A percentile compares a stretch with the other conserved stretches of the same genome.
Evolutionary conservation across 768 basidiomycete genomes (phyloP).

Genomic region (Brasilioporus rufonigricans): DNA sequence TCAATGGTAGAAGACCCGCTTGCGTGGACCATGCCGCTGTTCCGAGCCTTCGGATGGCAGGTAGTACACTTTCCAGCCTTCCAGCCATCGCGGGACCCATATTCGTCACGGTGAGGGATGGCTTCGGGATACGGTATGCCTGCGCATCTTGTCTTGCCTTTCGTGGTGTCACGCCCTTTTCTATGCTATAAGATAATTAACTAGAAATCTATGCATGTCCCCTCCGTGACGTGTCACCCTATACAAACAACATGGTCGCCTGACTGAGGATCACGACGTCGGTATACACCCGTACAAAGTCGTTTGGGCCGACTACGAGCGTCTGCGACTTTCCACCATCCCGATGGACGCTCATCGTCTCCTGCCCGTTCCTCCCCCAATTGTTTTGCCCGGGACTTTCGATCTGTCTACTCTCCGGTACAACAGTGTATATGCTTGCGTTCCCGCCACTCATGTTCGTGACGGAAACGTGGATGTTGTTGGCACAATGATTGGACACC

Average conservation of each 20-base stretch:
- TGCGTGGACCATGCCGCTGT: no score
- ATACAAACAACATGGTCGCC: conserved; percentile 1
- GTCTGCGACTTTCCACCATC: conserved; percentile 9
- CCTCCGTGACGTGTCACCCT: not conserved
- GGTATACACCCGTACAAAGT: conserved; percentile 12
- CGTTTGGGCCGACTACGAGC: conserved; percentile 11
- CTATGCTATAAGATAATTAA: no score
- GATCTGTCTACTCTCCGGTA: not conserved
- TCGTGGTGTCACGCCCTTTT: no score
- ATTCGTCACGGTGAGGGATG: no score
- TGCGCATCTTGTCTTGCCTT: no score
- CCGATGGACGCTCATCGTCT: conserved; percentile 8
- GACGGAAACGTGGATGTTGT: not conserved
- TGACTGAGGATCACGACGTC: conserved; percentile 13
- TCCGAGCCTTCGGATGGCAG: no score
- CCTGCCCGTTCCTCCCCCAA: conserved; percentile 8
- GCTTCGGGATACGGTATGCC: no score
- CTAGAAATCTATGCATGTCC: not conserved
- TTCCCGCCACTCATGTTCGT: conserved; percentile 12
- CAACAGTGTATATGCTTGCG: not conserved
- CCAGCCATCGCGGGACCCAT: no score
- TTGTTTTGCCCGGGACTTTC: conserved; percentile 2
- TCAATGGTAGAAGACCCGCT: no score
- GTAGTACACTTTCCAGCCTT: no score
- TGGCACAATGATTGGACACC: conserved; percentile 10